Conservation (phyloP, 2,329 filamentous ascomycete species). For the Curvularia verruculosa region DNA sequence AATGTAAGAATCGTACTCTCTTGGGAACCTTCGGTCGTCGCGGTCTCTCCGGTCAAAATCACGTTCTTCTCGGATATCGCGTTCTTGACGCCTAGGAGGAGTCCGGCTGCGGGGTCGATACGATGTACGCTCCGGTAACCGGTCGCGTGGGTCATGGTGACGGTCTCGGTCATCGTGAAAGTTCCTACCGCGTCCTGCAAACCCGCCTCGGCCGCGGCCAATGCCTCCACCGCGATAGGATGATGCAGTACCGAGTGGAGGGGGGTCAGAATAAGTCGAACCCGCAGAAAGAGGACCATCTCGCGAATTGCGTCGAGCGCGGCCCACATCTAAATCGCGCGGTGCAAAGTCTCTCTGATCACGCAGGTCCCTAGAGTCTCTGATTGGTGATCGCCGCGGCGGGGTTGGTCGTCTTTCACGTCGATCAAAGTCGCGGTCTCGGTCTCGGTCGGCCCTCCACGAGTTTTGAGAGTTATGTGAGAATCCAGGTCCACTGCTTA, state of each 20-base stretch:
- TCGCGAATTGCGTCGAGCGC: slow-evolving; percentile 70
- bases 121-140: slow-evolving; percentile 47
- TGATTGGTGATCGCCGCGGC: slow-evolving; percentile 68
- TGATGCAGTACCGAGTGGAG: slow-evolving; percentile 62
- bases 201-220: slow-evolving; percentile 57
- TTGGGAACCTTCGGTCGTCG: slow-evolving; percentile 52
- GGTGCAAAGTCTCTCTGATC: slow-evolving; percentile 68
- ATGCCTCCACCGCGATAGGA: slow-evolving; percentile 62
- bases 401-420: slow-evolving; percentile 67
- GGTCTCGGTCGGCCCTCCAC: slow-evolving; percentile 59
- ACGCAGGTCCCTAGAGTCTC: slow-evolving; percentile 61
- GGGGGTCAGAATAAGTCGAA: slow-evolving; percentile 70
- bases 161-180: slow-evolving; percentile 58
- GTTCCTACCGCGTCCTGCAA: slow-evolving; percentile 53
- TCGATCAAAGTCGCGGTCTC: slow-evolving; percentile 60
- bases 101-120: slow-evolving; percentile 70
- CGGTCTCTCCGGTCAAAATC: slow-evolving; percentile 50
- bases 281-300: slow-evolving; percentile 76
- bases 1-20: slow-evolving; percentile 54
- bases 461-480: slow-evolving; percentile 54
- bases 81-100: slow-evolving; percentile 62
- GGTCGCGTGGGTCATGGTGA: slow-evolving; percentile 52
- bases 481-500: slow-evolving; percentile 41
- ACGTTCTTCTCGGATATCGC: slow-evolving; percentile 50
- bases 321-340: slow-evolving; percentile 69